Evolutionary conservation across 257 asterid species (phyloP).

Genomic region (Vinca minor): DNA sequence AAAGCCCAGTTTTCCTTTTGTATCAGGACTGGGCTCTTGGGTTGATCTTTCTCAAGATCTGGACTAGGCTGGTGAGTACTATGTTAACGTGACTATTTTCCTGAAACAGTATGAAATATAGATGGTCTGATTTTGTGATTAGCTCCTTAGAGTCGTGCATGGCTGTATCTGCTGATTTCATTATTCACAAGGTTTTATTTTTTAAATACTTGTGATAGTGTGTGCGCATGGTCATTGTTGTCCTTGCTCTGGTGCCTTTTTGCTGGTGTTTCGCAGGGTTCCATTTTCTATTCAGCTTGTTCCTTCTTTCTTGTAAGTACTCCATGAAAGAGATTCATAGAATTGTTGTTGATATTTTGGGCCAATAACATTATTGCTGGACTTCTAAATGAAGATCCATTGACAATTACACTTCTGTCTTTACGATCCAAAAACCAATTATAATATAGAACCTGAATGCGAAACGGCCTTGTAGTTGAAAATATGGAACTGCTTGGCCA

Average conservation of each 20-base stretch:
- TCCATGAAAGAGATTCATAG: too few relatives aligned
- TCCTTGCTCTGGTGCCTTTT: neutral
- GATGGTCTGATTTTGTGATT: neutral
- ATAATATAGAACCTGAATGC: neutral
- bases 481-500: neutral
- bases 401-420: neutral
- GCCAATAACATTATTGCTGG: neutral
- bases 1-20: constrained; percentile 91
- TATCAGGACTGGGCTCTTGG: constrained; percentile 99
- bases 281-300: too few relatives aligned
- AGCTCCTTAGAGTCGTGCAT: neutral
- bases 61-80: constrained; percentile 94
- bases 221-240: neutral
- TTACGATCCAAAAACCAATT: neutral
- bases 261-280: too few relatives aligned
- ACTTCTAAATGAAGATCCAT: neutral
- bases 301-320: too few relatives aligned
- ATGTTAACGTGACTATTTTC: neutral
- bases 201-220: neutral
- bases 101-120: neutral
- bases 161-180: neutral
- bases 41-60: constrained; percentile 81
- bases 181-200: neutral
- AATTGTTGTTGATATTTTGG: too few relatives aligned
- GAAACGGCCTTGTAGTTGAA: neutral